A percentile compares a stretch with the other conserved stretches of the same genome.
Evolutionary conservation across 140 eudicot species (phyloP).

Genomic region (Anethum foeniculum): DNA sequence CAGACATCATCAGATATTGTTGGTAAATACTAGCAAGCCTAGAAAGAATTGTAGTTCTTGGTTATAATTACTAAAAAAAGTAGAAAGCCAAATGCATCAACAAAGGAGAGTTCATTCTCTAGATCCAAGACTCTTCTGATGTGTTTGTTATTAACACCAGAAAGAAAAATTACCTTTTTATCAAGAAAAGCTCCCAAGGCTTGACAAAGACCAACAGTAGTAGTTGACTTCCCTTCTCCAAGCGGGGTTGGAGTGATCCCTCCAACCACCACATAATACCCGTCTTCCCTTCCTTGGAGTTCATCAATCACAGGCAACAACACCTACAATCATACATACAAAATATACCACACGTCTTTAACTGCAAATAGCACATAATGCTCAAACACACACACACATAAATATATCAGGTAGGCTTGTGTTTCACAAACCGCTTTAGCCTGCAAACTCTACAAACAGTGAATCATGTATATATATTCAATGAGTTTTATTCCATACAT

Average conservation of each 20-base stretch:
- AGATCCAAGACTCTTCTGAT: neutral
- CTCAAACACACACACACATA: neutral
- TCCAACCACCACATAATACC: slow-evolving; percentile 96
- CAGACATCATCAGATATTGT: neutral
- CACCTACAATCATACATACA: slow-evolving; percentile 40
- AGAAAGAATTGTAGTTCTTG: neutral
- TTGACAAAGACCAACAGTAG: slow-evolving; percentile 99
- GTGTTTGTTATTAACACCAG: neutral
- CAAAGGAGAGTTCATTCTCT: neutral
- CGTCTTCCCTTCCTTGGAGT: slow-evolving; percentile 59
- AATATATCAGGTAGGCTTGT: neutral
- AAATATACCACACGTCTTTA: neutral
- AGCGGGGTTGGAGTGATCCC: slow-evolving; percentile 99
- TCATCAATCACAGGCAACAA: slow-evolving; percentile 78
- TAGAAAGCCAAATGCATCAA: neutral
- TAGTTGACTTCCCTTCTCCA: slow-evolving; percentile 98
- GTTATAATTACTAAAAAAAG: neutral
- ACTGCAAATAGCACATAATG: neutral
- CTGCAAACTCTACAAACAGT: neutral
- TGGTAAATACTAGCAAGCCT: neutral
- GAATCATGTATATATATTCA: neutral
- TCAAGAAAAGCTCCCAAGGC: slow-evolving; percentile 95
- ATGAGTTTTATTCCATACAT: neutral
- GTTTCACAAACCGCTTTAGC: neutral
- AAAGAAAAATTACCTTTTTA: slow-evolving; percentile 53